Base-by-base conservation (phyloP, 2,329 filamentous ascomycete genomes). In the Aureobasidium sp. region DNA sequence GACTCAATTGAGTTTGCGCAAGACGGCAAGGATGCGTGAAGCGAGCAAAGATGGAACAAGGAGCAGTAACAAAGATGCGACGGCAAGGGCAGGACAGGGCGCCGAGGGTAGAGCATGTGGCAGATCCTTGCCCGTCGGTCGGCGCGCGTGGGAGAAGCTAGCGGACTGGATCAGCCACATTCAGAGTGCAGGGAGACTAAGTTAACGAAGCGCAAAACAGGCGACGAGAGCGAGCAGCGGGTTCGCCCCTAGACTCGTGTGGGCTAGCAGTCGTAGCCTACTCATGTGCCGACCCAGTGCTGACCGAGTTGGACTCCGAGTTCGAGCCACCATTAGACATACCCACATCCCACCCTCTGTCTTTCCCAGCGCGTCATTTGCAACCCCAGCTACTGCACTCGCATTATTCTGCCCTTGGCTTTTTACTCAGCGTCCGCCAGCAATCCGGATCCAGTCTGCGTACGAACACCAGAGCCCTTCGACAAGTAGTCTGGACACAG, bases 331-430 rank as follows among this genome's bases (percentile, higher is more conserved):
- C 53, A 44, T 39, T 57, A 44, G 53, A 57, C 27, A 44, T n/a
- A 37, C 30, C 36, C 39, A 25, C 39, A 55, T 55, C 52, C 39
- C 52, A 37, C 39, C 53, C 30, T 48, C 45, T 29, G 25, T 15
- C 45, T 48, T 48, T 30, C 45, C 45, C 45, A 55, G 52, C 53
- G 53, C 53, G 53, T 57, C 53, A 57, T 57, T 45, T 27, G 53
- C 45, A 32, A 41, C 37, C 36, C 21, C 50, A 41, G 13, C 50
- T 30, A n/a, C 34, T 37, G 34, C 34, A 37, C 21, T 25, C 41
- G 21, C 34, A 37, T 37, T 34, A 36, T 30, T 36, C 32, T 37
- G n/a, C 37, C 36, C 50, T 54, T 54, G 36, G 50, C 21, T 13
- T 54, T 41, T 54, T 50, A 29, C 15, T 44, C 41, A 11, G 9